phyloP scores from a whole-genome alignment of 305 asterid genomes.

The Lippia alba region DNA sequence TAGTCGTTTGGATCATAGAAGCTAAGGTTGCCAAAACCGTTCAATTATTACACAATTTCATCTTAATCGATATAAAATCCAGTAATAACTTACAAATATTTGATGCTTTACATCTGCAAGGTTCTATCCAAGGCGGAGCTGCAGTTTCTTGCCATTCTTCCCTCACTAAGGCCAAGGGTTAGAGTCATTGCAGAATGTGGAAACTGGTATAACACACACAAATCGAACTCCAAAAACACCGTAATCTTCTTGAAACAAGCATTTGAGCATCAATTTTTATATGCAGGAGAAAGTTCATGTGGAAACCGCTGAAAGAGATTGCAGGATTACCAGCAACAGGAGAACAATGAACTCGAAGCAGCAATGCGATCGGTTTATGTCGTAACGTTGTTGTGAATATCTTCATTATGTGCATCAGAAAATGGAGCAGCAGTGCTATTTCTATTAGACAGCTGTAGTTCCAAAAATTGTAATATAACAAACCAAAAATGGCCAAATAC shows the following conservation, averaged over 20 bases:
- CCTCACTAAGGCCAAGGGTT: constrained; percentile 73
- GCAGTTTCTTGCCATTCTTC: constrained; percentile 85
- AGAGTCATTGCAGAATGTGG: constrained; percentile 91
- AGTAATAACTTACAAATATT: not conserved
- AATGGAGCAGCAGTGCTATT: not conserved
- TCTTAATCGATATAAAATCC: not conserved
- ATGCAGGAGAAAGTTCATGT: constrained; percentile 79
- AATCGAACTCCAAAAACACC: not conserved
- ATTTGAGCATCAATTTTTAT: constrained; percentile 10
- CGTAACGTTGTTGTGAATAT: not conserved
- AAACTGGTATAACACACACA: constrained; percentile 59
- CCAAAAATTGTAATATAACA: not conserved
- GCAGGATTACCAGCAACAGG: constrained; percentile 54
- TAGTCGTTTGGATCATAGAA: constrained; percentile 83
- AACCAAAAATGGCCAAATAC: not conserved
- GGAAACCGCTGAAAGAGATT: constrained; percentile 84
- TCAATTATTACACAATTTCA: not conserved
- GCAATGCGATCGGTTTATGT: not conserved
- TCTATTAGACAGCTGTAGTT: not conserved
- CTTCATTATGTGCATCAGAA: constrained; percentile 5
- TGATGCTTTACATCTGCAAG: constrained; percentile 8
- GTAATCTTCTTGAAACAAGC: not conserved
- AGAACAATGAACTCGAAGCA: constrained; percentile 9
- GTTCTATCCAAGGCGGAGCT: constrained; percentile 75
- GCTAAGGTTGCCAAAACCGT: constrained; percentile 57